Conservation (phyloP, 768 basidiomycete genomes). For the Tricholomella constricta region DNA sequence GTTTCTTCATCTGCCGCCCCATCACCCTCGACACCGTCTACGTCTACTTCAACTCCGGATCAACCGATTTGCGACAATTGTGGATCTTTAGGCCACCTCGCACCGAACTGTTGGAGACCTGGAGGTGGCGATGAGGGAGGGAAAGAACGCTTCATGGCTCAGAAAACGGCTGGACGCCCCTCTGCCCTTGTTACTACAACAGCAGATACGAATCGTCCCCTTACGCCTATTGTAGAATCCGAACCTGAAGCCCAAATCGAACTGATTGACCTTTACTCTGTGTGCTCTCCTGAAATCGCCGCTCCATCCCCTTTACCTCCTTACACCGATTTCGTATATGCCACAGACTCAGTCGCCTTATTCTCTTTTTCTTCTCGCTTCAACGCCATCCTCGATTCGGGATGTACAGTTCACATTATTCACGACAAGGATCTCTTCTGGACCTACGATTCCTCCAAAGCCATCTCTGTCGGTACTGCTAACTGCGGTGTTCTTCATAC, state of each 20-base stretch:
- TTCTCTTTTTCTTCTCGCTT: too few relatives aligned
- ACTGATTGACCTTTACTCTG: background rate
- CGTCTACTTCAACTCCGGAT: background rate
- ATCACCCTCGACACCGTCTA: background rate
- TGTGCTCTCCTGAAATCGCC: background rate
- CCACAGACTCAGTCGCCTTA: too few relatives aligned
- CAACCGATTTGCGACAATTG: background rate
- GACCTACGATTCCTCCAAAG: constrained; percentile 4
- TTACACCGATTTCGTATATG: too few relatives aligned
- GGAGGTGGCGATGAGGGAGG: background rate
- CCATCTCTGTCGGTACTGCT: too few relatives aligned
- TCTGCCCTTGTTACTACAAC: too few relatives aligned
- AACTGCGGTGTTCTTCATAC: too few relatives aligned
- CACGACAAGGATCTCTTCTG: constrained; percentile 13
- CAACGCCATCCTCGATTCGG: constrained; percentile 25
- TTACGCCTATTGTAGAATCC: background rate
- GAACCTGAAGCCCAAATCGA: background rate
- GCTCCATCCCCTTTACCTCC: background rate
- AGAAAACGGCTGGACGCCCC: too few relatives aligned
- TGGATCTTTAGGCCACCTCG: background rate
- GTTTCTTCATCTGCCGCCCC: background rate
- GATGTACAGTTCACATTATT: constrained; percentile 23
- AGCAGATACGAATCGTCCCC: too few relatives aligned
- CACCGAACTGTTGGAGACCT: background rate
- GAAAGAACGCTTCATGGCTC: background rate